Evolutionary conservation across 768 basidiomycete genomes (phyloP).

Genomic region (Suillus clintonianus): DNA sequence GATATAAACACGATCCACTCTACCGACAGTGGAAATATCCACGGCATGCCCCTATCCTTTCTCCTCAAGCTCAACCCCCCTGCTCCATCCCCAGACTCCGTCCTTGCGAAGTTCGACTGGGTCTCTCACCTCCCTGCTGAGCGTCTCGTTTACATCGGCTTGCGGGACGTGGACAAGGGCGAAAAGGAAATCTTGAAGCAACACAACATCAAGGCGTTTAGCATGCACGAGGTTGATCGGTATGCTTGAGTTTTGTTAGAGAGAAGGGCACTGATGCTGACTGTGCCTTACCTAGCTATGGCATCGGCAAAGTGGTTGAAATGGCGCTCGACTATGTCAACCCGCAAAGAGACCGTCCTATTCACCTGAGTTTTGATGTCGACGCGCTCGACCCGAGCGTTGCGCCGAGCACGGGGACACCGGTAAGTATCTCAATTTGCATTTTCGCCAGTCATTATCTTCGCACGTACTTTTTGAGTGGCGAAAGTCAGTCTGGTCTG

Average conservation of each 20-base stretch:
- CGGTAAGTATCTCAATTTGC: conserved; percentile 46
- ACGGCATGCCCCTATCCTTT: conserved; percentile 98
- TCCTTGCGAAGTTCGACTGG: conserved; percentile 48
- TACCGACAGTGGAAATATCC: conserved; percentile 89
- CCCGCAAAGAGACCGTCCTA: conserved; percentile 77
- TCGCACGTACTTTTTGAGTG: not conserved
- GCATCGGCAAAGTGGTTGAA: conserved; percentile 92
- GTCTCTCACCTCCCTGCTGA: conserved; percentile 66
- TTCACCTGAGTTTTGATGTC: conserved; percentile 96
- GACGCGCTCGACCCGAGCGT: conserved; percentile 85
- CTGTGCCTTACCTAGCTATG: conserved; percentile 50
- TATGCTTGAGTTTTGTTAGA: conserved; percentile 55
- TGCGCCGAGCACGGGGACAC: conserved; percentile 75
- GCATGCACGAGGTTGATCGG: conserved; percentile 84
- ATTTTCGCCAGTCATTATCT: not conserved
- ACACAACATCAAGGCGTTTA: conserved; percentile 81
- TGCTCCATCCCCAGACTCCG: conserved; percentile 19
- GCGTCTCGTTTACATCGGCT: conserved; percentile 93
- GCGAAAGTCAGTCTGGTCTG: not conserved
- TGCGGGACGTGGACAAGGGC: conserved; percentile 88
- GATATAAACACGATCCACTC: conserved; percentile 92
- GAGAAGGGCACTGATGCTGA: conserved; percentile 51
- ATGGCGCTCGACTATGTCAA: conserved; percentile 97
- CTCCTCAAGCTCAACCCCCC: conserved; percentile 54
- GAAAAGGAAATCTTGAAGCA: conserved; percentile 87